Conservation (phyloP, 1,139 yeast genomes). For the Spathaspora jeffriesii region DNA sequence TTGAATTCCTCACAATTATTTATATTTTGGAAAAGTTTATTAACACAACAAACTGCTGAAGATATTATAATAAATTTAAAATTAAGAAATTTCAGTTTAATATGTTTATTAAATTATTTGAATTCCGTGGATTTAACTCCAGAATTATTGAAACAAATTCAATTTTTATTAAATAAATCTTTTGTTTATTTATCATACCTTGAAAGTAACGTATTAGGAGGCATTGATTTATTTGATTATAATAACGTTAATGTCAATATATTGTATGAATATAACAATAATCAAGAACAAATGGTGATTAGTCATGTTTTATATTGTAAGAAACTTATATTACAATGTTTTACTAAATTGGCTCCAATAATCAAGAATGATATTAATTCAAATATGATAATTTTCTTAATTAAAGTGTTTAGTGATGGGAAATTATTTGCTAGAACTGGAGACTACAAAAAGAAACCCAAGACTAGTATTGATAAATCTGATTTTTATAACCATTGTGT, state of each 20-base stretch:
- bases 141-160: constrained; percentile 44
- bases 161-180: constrained; percentile 42
- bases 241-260: constrained; percentile 29
- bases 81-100: constrained; percentile 40
- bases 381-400: constrained; percentile 39
- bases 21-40: constrained; percentile 78
- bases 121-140: constrained; percentile 41
- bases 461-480: constrained; percentile 19
- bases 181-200: constrained; percentile 43
- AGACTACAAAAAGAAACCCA: constrained; percentile 27
- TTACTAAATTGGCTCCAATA: constrained; percentile 27
- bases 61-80: constrained; percentile 41
- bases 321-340: constrained; percentile 34
- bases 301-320: constrained; percentile 37
- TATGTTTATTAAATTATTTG: constrained; percentile 43
- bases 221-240: constrained; percentile 29
- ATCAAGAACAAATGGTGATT: constrained; percentile 26
- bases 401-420: constrained; percentile 41
- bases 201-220: constrained; percentile 39
- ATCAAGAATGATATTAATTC: constrained; percentile 41
- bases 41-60: constrained; percentile 49
- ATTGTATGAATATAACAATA: constrained; percentile 29
- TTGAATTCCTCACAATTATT: constrained; percentile 76
- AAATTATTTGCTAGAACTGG: constrained; percentile 31
- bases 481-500: constrained; percentile 22